Base-by-base conservation (phyloP, 306 rosid species). In the Urtica urens region DNA sequence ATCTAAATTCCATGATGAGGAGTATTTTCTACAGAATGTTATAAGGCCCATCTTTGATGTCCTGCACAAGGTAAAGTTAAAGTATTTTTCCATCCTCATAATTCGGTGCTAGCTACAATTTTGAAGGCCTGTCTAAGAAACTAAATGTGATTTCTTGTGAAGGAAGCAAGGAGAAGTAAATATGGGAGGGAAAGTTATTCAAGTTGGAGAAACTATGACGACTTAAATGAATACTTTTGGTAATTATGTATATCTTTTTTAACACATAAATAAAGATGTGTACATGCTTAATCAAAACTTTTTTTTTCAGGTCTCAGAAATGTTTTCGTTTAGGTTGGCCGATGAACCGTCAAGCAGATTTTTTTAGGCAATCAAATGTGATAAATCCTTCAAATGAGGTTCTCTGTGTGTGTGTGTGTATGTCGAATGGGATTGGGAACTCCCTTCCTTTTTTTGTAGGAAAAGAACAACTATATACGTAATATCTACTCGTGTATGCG, bases 121-220 rank as follows among this genome's bases (percentile, higher is more conserved):
- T 55, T 56, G 20, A 29, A 51, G 10, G 11, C n/a, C 10, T 10
- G 11, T 43, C 20, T 40, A 80, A 68, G 40, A 64, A 72, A 61
- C 47, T 55, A 25, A 43, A 63, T 55, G 35, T 51, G 30, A 62
- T 17, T 66, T 58, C 73, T 53, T 66, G 53, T 66, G 66, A 67
- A 92, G 99, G 99, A 92, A 82, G 71, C 84, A 60, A 80, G 78
- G 75, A 85, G 96, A 77, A 74, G 77, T 70, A 82, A 78, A 65
- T 64, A 60, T 55, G 99, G 99, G 60, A 82, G 65, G 76, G 94
- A 71, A 26, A 92, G 99, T 62, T 95, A 92, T 70, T 57, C 99
- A 71, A 74, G 63, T 23, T 92, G 99, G 99, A 82, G 99, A 86
- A 92, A 92, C 58, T 92, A 92, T 58, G 99, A 92, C 70, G 99